Evolutionary conservation across 108 stramenopile species (phyloP), one percentile per base, ranked within the genome.

Genomic region (Bacterosira constricta): DNA sequence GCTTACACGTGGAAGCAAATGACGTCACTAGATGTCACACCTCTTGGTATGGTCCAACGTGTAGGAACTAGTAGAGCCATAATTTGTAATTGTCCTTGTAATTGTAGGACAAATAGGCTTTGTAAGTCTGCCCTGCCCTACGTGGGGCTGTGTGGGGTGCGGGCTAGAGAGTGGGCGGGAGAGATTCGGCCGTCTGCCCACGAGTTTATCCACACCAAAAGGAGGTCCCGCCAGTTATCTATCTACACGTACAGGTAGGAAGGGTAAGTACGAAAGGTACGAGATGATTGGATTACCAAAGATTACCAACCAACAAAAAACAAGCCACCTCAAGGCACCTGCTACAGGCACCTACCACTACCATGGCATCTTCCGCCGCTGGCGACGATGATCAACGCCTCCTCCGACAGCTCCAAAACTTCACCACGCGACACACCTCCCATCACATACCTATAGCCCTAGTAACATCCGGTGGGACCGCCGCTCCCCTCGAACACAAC

Each of bases 381-480:
- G 49, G 12, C 34, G 11, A 17, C 34, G 31, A 63, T 38, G 35
- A 55, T 50, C 52, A 78, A 15, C 53, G 25, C 11, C 54, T 78
- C 53, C 38, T 11, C 42, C 30, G 12, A 11, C 80, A 34, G 38
- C 72, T 92, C 6, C 45, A 71, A 58, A 52, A 64, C 60, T 92
- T 92, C 75, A 68, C 72, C 30, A 45, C 77, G 18, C 86, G 83
- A 0, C 90, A 92, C 77, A 73, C 70, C 26, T 65, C 81, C 39
- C 88, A 85, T 65, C 88, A 92, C 66, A 79, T 86, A 8, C 96
- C 96, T 27, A 67, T 95, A n/a, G 96, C 86, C 12, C 65, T 95
- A 32, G 89, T 97, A 3, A 91, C 92, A 13, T 92, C 91, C 25
- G 96, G 96, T 26, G 96, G 96, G 2, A 96, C 95, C 0, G 79